phyloP scores from a whole-genome alignment of 306 rosid species.

The Potentilla sterilis region DNA sequence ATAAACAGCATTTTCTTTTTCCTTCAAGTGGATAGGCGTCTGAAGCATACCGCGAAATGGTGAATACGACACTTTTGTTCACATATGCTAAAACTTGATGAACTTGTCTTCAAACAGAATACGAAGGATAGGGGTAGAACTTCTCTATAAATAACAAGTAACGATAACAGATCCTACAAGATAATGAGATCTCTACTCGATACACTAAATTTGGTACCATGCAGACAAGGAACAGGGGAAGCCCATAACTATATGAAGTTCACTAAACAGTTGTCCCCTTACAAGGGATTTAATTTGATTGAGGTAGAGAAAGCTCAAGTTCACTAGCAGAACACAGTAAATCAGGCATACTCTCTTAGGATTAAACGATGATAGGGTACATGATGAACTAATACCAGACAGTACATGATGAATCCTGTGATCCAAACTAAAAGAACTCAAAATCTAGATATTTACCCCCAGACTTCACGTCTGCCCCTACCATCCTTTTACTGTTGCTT shows the following conservation, averaged over 20 bases:
- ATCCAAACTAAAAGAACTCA: constrained; percentile 79
- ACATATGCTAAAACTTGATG: background rate
- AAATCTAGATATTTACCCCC: constrained; percentile 95
- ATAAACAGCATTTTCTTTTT: background rate
- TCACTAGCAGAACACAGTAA: constrained; percentile 33
- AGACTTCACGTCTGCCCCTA: constrained; percentile 59
- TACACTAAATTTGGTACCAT: background rate
- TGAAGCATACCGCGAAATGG: background rate
- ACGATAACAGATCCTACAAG: background rate
- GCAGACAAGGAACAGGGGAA: background rate
- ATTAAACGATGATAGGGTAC: constrained; percentile 30
- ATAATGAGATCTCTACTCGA: background rate
- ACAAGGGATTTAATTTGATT: constrained; percentile 31
- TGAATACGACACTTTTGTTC: background rate
- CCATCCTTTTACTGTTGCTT: constrained; percentile 71
- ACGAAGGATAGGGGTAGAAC: background rate
- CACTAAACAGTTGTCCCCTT: constrained; percentile 27
- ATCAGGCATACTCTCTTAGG: constrained; percentile 33
- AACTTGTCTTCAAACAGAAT: background rate
- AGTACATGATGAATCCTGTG: constrained; percentile 29
- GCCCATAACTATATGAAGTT: background rate
- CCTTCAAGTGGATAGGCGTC: background rate
- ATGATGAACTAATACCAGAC: constrained; percentile 30
- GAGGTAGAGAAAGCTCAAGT: constrained; percentile 29
- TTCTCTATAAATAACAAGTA: background rate